phyloP scores from a whole-genome alignment of 208 protist genomes.

The Trypanosoma melophagium region DNA sequence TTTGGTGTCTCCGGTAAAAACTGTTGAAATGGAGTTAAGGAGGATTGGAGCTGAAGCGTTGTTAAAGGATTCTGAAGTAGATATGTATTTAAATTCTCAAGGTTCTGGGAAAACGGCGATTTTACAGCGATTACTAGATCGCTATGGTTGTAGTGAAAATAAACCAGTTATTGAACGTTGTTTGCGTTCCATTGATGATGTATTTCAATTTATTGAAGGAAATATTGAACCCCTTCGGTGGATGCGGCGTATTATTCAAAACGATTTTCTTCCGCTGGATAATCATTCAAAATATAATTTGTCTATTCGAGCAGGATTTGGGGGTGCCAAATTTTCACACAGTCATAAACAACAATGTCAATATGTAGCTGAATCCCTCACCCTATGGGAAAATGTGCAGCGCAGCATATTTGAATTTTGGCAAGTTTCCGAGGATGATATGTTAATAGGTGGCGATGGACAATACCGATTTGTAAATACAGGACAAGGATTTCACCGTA shows the following conservation, averaged over 20 bases:
- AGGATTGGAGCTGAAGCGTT: slow-evolving; percentile 48
- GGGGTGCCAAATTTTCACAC: slow-evolving; percentile 93
- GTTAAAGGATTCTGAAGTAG: slow-evolving; percentile 69
- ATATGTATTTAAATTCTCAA: slow-evolving; percentile 37
- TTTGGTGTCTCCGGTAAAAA: slow-evolving; percentile 78
- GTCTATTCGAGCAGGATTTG: slow-evolving; percentile 42
- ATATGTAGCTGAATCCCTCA: slow-evolving; percentile 95
- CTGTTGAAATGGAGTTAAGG: slow-evolving; percentile 77
- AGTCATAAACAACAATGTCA: slow-evolving; percentile 92
- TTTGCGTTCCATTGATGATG: slow-evolving; percentile 95
- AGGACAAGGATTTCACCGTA: slow-evolving; percentile 95
- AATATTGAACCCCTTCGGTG: slow-evolving; percentile 78
- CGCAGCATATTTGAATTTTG: slow-evolving; percentile 93
- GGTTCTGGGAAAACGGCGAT: slow-evolving; percentile 58
- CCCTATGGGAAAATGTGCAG: slow-evolving; percentile 94
- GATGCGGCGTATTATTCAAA: slow-evolving; percentile 50
- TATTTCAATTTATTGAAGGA: slow-evolving; percentile 81
- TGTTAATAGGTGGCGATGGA: slow-evolving; percentile 69
- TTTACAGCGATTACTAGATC: slow-evolving; percentile 50
- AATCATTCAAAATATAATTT: slow-evolving; percentile 37
- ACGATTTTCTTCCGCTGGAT: slow-evolving; percentile 61
- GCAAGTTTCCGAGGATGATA: slow-evolving; percentile 93
- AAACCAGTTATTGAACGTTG: slow-evolving; percentile 70
- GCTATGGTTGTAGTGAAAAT: slow-evolving; percentile 46
- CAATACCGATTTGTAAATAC: slow-evolving; percentile 88